phyloP scores from a whole-genome alignment of 176 grass and related monocot species.

The Cymbopogon citratus region DNA sequence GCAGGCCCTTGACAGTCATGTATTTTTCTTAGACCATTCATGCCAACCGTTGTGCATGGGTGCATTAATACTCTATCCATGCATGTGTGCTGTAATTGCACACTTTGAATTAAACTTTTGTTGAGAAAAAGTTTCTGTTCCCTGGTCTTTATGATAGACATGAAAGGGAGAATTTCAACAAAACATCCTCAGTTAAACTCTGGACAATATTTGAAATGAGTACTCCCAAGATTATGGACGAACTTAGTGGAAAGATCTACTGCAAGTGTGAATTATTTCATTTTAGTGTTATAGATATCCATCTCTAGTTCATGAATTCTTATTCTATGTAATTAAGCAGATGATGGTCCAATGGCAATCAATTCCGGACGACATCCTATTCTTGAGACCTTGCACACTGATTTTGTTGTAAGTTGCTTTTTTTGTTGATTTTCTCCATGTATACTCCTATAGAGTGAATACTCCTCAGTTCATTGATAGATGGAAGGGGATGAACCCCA shows the following conservation, averaged over 20 bases:
- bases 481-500: too few relatives aligned
- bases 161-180: background rate
- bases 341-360: constrained; percentile 93
- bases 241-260: background rate
- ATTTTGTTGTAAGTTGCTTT: constrained; percentile 69
- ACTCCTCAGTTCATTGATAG: too few relatives aligned
- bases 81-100: background rate
- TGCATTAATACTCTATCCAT: background rate
- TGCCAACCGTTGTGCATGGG: background rate
- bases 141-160: background rate
- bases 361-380: constrained; percentile 92
- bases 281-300: background rate
- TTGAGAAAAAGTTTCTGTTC: background rate
- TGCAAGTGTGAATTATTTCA: background rate
- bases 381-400: constrained; percentile 69
- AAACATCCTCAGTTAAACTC: background rate
- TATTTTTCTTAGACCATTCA: constrained; percentile 2
- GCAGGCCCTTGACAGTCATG: too few relatives aligned
- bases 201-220: background rate
- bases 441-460: too few relatives aligned
- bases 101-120: background rate
- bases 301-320: background rate
- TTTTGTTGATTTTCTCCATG: background rate
- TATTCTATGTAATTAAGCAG: constrained; percentile 34
- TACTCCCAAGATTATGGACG: background rate